Evolutionary conservation across 225 moss, liverwort and hornwort genomes (phyloP).

Genomic region (Marchantia paleacea): DNA sequence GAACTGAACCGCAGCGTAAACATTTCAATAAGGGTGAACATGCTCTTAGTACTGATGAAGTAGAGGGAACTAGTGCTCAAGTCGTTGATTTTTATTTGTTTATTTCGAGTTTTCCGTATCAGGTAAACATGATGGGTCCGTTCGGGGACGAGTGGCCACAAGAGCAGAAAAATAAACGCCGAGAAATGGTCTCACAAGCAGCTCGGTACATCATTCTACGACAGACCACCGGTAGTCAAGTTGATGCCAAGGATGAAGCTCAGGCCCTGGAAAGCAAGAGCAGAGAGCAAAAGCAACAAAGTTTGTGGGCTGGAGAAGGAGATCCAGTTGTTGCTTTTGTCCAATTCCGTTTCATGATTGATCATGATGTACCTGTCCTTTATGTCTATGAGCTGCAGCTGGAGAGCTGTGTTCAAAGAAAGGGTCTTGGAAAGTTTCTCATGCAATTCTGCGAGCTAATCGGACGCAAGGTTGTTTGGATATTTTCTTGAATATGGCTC

Average conservation of each 20-base stretch:
- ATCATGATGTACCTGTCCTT: conserved; percentile 79
- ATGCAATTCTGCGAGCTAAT: conserved; percentile 88
- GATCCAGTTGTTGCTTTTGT: conserved; percentile 83
- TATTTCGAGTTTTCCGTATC: background rate
- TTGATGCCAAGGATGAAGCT: conserved; percentile 28
- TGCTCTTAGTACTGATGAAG: conserved; percentile 2
- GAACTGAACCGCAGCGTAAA: too few relatives aligned
- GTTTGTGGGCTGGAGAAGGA: conserved; percentile 70
- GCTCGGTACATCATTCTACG: conserved; percentile 87
- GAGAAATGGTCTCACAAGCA: conserved; percentile 79
- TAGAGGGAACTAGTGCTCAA: background rate
- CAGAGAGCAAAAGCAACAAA: conserved; percentile 27
- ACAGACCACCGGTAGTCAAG: conserved; percentile 29
- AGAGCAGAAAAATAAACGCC: conserved; percentile 76
- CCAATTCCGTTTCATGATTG: conserved; percentile 85
- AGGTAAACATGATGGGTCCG: conserved; percentile 80
- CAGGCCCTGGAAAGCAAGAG: conserved; percentile 32
- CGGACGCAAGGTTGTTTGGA: conserved; percentile 64
- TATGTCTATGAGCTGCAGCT: conserved; percentile 95
- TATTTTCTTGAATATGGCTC: background rate
- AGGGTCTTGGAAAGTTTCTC: conserved; percentile 92
- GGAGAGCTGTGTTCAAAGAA: conserved; percentile 72
- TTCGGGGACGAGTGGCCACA: conserved; percentile 85
- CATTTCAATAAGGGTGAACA: background rate
- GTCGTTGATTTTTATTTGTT: background rate